phyloP scores from a whole-genome alignment of 441 rosid species.

The Adansonia madagascariensis region DNA sequence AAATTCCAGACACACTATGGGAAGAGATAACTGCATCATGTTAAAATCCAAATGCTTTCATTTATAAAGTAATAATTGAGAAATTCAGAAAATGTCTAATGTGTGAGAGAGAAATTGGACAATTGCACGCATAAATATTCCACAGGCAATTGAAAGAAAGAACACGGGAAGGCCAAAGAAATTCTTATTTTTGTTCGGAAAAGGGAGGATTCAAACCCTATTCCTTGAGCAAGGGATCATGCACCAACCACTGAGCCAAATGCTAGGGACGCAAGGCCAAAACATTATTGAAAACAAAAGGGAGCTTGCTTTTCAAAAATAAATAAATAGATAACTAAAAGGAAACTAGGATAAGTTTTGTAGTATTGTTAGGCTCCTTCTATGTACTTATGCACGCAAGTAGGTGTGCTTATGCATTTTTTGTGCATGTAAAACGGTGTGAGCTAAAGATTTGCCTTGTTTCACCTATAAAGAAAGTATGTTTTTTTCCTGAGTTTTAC shows the following conservation, averaged over 20 bases:
- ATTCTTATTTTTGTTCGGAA: not conserved
- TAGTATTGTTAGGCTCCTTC: not conserved
- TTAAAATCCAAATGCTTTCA: constrained; percentile 15
- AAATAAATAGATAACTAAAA: no score
- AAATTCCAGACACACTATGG: constrained; percentile 48
- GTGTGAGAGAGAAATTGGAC: not conserved
- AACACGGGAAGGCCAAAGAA: not conserved
- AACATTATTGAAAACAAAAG: not conserved
- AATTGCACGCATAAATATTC: constrained; percentile 1
- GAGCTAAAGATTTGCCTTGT: not conserved
- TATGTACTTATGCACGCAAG: not conserved
- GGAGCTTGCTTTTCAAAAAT: no score
- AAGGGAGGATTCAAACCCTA: constrained; percentile 1
- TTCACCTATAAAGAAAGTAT: not conserved
- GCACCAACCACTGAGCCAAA: not conserved
- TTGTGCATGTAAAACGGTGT: not conserved
- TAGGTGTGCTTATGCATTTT: not conserved
- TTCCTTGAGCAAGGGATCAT: not conserved
- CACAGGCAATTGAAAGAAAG: not conserved
- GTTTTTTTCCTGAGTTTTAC: not conserved
- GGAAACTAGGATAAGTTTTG: not conserved
- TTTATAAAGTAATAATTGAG: not conserved
- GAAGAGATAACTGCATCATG: constrained; percentile 49
- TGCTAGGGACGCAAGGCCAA: constrained; percentile 6
- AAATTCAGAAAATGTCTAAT: not conserved